phyloP scores from a whole-genome alignment of 345 rosid species.

The Noccaea bulbosa region DNA sequence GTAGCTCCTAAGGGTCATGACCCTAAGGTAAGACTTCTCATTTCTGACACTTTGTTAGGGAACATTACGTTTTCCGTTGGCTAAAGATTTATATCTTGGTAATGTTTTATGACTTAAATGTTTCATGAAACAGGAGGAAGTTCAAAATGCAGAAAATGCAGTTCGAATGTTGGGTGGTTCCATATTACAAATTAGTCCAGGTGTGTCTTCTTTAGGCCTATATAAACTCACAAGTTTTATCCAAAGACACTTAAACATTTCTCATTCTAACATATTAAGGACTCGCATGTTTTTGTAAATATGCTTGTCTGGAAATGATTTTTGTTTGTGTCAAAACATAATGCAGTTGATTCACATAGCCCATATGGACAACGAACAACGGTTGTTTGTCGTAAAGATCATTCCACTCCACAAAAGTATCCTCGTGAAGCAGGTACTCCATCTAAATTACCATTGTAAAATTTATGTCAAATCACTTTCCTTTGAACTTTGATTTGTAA shows the following conservation, averaged over 20 bases:
- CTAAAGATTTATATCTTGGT: background rate
- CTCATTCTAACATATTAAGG: background rate
- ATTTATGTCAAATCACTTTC: constrained; percentile 8
- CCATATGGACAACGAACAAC: constrained; percentile 84
- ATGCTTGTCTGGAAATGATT: constrained; percentile 1
- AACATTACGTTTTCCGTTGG: background rate
- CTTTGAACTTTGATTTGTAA: constrained; percentile 23
- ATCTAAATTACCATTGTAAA: constrained; percentile 66
- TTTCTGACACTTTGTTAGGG: background rate
- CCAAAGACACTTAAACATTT: constrained; percentile 12
- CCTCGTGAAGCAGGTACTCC: constrained; percentile 89
- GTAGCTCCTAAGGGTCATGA: constrained; percentile 95
- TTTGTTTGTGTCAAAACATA: constrained; percentile 15
- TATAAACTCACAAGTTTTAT: constrained; percentile 13
- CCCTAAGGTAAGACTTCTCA: constrained; percentile 62
- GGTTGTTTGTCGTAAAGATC: constrained; percentile 69
- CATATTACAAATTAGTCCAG: constrained; percentile 57
- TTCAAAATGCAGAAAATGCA: constrained; percentile 71
- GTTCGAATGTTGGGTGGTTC: constrained; percentile 79
- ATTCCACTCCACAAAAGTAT: constrained; percentile 65
- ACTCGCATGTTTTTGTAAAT: background rate
- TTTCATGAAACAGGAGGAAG: constrained; percentile 58
- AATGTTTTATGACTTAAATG: constrained; percentile 1
- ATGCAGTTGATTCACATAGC: constrained; percentile 84
- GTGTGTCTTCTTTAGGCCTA: constrained; percentile 39